A percentile compares a stretch with the other conserved stretches of the same genome.
phyloP scores from a whole-genome alignment of 2,329 filamentous ascomycete genomes.

The Hawksworthiomyces lignivorus region DNA sequence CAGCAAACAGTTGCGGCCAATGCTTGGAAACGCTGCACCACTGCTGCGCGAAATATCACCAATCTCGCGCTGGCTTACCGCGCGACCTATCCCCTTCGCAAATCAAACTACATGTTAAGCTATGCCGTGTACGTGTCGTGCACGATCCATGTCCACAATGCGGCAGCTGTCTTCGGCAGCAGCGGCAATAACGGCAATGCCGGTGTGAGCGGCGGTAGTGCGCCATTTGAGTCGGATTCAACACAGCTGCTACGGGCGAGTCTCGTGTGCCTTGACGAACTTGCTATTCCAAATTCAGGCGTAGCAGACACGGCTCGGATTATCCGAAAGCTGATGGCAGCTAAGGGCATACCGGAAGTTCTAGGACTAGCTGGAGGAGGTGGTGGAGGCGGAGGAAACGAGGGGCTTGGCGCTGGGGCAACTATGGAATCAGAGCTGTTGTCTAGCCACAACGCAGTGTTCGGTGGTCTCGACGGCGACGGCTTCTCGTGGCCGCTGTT shows the following conservation, averaged over 20 bases:
- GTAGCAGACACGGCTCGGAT: slow-evolving; percentile 9
- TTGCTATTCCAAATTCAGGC: slow-evolving; percentile 23
- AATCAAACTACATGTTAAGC: slow-evolving; percentile 28
- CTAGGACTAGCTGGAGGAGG: background rate
- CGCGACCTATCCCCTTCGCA: slow-evolving; percentile 23
- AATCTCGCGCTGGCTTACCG: slow-evolving; percentile 24
- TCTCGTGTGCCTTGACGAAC: slow-evolving; percentile 24
- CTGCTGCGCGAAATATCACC: slow-evolving; percentile 28
- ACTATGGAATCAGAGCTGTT: background rate
- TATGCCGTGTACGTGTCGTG: slow-evolving; percentile 32
- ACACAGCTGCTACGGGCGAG: slow-evolving; percentile 19
- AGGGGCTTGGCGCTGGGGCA: background rate
- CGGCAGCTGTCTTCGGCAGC: slow-evolving; percentile 19
- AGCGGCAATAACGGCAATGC: slow-evolving; percentile 14
- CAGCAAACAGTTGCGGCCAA: slow-evolving; percentile 1
- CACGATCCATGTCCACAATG: slow-evolving; percentile 32
- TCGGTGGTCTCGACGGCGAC: background rate
- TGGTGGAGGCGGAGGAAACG: no score
- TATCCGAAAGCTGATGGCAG: slow-evolving; percentile 11
- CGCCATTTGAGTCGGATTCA: background rate
- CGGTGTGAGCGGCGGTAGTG: no score
- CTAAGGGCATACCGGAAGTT: slow-evolving; percentile 8
- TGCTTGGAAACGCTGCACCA: slow-evolving; percentile 24
- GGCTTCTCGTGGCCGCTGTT: slow-evolving; percentile 6
- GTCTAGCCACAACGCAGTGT: background rate